Base-by-base conservation (phyloP, 129 eudicot genomes). In the Glebionis coronaria region DNA sequence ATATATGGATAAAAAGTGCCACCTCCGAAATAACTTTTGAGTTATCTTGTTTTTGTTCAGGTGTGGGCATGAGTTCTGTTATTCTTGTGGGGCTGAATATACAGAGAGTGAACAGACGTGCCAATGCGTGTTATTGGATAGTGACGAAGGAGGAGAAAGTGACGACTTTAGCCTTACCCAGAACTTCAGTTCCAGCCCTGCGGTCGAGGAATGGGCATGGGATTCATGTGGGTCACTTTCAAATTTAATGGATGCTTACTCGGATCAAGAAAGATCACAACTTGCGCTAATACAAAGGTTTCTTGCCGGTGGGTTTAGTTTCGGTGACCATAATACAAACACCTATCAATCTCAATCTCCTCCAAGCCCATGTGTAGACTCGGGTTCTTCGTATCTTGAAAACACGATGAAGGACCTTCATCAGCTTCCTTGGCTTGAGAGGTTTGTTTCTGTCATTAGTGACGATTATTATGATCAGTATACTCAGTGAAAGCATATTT, bases 371-470 rank as follows among this genome's bases (percentile, higher is more conserved):
- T 84, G 87, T 67, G 66, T 83, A 35, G 98, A 93, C 70, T 68
- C 80, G 1, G 80, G 65, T 2, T 61, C 75, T 11, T 80, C 95
- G 1, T 86, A 88, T 46, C 83, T 76, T 44, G 98, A 93, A 72
- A 76, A 68, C 70, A 68, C 97, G 65, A 93, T 93, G 92, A 93
- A 93, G 73, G 98, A 93, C 73, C 95, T 93, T 46, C 88, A 81
- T 63, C 98, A 93, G 79, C 95, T 93, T 51, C 98, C 98, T n/a
- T 93, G 98, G 97, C 97, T 93, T 9, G 97, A 93, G 65, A 80
- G 98, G 71, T 93, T 93, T 31, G 95, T 93, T 20, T 93, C 97
- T 0, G 95, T 93, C 27, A 93, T 93, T 35, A 89, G 92, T 23
- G 98, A 93, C 71, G 74, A 84, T 65, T 92, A 88, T 75, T 86